phyloP scores from a whole-genome alignment of 2,329 filamentous ascomycete genomes.

The Hymenoscyphus fraxineus region DNA sequence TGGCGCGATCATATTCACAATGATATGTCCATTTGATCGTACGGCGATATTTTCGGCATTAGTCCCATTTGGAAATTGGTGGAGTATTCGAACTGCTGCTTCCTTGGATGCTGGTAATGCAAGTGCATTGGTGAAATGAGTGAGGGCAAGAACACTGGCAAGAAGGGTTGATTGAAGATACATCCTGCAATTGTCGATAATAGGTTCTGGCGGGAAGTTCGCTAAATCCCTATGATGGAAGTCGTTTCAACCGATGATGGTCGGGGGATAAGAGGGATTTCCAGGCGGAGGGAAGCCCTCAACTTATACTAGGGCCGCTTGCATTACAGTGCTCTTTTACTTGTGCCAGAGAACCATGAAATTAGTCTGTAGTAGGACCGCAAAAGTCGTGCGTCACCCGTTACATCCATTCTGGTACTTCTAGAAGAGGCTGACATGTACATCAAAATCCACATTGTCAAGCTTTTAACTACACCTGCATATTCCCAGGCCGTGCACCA shows the following conservation, averaged over 20 bases:
- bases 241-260: neutral
- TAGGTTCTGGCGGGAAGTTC: neutral
- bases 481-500: too few relatives aligned
- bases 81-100: neutral
- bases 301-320: neutral
- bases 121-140: neutral
- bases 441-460: too few relatives aligned
- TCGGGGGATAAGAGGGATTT: neutral
- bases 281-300: neutral
- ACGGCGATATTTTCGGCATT: slow-evolving; percentile 26
- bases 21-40: slow-evolving; percentile 52
- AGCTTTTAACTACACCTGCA: too few relatives aligned
- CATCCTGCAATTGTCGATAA: neutral
- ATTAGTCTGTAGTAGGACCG: neutral
- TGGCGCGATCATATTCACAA: slow-evolving; percentile 9
- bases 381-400: neutral
- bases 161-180: neutral
- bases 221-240: neutral
- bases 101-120: neutral
- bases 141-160: neutral
- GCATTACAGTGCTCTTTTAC: neutral
- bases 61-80: slow-evolving; percentile 11
- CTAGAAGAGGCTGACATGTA: too few relatives aligned
- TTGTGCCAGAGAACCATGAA: neutral
- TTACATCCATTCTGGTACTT: neutral